Conservation (phyloP, 192 early-diverging fungal genomes). For the Piromyces sp. region DNA sequence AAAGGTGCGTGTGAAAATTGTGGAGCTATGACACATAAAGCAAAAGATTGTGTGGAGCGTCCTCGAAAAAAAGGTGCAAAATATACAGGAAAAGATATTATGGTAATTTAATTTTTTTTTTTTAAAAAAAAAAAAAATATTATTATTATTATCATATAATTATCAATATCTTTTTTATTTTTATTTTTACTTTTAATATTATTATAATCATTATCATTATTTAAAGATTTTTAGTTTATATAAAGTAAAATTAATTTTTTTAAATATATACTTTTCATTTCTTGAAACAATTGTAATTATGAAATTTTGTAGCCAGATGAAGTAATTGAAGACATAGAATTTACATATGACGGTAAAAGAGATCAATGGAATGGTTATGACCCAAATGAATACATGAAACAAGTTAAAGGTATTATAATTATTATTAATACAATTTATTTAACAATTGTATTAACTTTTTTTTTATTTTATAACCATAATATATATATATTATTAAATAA, state of each 20-base stretch:
- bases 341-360: conserved; percentile 87
- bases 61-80: conserved; percentile 77
- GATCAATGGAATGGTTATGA: conserved; percentile 99
- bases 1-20: conserved; percentile 97
- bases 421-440: neutral
- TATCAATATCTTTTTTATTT: too few species aligned
- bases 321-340: conserved; percentile 46
- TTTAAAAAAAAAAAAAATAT: too few species aligned
- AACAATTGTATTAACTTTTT: too few species aligned
- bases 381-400: conserved; percentile 57
- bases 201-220: too few species aligned
- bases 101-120: conserved; percentile 9
- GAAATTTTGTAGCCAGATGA: conserved; percentile 56
- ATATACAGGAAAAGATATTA: conserved; percentile 65
- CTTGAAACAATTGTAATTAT: too few species aligned
- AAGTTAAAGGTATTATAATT: conserved; percentile 30
- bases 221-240: too few species aligned
- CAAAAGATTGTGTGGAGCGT: conserved; percentile 83
- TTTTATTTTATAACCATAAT: too few species aligned
- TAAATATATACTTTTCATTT: too few species aligned
- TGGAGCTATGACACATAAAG: conserved; percentile 87
- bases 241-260: too few species aligned
- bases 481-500: neutral
- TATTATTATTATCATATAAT: too few species aligned
- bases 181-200: too few species aligned